Evolutionary conservation across 2,329 filamentous ascomycete genomes (phyloP), one percentile per base, ranked within the genome.

Genomic region (Fusarium sulawesiense): DNA sequence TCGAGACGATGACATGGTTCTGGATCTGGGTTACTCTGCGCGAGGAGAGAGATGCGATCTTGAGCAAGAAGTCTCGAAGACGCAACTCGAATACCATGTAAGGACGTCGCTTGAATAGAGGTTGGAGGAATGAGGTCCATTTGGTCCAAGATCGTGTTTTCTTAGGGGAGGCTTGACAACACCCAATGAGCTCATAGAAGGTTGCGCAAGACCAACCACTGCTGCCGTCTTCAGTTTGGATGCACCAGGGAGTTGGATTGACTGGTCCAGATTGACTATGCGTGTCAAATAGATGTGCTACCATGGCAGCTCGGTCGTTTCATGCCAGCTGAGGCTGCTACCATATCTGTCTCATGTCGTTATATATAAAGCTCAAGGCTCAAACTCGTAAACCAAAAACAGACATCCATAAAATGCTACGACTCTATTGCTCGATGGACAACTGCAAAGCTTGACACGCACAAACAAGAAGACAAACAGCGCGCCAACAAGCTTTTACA

Each of bases 1-100:
- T 97, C 76, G 94, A 98, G 83, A 88, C 93, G 78, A 84, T 93
- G 71, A 87, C 87, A 66, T 97, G 94, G 93, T 94, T 97, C 80
- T 97, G 94, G 94, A 89, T 88, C 25, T 93, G 89, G 85, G 85
- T 91, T 30, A 91, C 88, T 7, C 78, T 93, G 73, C 84, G 88
- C 55, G 91, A 93, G 75, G 91, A 93, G 82, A 76, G 81, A n/a
- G 69, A 74, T 7, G 80, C 78, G 21, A 76, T 87, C 4, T 61
- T 83, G 12, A 74, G 75, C 10, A 81, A 80, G 67, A 82, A 83
- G 76, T 77, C 76, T 23, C 78, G 75, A 68, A 77, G 66, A 54
- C 60, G 72, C 29, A 75, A 73, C 27, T 76, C 73, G 20, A 64
- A 73, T 27, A 44, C 60, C 32, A 53, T 67, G 45, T 75, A 60